These are phyloP conservation scores for Collybiopsis luxurians DNA, from an alignment of 768 basidiomycete genomes.

Conservation along the genomic window DNA sequence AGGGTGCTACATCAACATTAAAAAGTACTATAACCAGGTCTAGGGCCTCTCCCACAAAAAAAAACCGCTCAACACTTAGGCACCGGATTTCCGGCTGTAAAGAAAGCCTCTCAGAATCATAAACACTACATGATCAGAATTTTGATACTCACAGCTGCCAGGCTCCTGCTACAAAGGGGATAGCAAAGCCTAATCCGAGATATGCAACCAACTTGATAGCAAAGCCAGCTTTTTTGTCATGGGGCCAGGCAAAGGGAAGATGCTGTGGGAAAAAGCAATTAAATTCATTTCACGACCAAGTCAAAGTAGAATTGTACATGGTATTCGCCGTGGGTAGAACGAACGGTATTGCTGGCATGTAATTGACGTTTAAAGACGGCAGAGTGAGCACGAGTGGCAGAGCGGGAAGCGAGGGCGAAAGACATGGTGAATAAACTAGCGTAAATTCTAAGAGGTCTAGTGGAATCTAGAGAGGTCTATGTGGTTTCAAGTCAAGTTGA, in stretches of 20 bases:
- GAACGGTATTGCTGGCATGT: conserved; percentile 39
- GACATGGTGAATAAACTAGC: conserved; percentile 8
- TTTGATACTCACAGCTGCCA: conserved; percentile 61
- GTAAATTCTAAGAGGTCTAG: not conserved
- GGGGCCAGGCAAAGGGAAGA: conserved; percentile 54
- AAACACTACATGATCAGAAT: no score
- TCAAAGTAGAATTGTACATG: conserved; percentile 39
- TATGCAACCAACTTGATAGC: conserved; percentile 45
- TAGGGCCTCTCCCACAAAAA: conserved; percentile 18
- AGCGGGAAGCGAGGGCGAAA: conserved; percentile 4
- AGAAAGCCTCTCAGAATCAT: no score
- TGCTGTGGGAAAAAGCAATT: conserved; percentile 34
- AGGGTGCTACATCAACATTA: not conserved
- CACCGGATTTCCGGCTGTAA: not conserved
- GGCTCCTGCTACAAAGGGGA: conserved; percentile 61
- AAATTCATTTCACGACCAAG: conserved; percentile 4
- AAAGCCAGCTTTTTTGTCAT: conserved; percentile 29
- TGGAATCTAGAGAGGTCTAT: no score
- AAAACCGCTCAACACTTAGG: no score
- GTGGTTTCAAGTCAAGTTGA: not conserved
- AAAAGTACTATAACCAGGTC: conserved; percentile 14
- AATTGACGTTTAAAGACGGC: conserved; percentile 18
- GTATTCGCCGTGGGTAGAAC: conserved; percentile 53
- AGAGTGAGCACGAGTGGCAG: not conserved
- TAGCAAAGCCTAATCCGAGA: conserved; percentile 56